Base-by-base conservation (phyloP, 352 stramenopile species). In the Discostella stelligera region DNA sequence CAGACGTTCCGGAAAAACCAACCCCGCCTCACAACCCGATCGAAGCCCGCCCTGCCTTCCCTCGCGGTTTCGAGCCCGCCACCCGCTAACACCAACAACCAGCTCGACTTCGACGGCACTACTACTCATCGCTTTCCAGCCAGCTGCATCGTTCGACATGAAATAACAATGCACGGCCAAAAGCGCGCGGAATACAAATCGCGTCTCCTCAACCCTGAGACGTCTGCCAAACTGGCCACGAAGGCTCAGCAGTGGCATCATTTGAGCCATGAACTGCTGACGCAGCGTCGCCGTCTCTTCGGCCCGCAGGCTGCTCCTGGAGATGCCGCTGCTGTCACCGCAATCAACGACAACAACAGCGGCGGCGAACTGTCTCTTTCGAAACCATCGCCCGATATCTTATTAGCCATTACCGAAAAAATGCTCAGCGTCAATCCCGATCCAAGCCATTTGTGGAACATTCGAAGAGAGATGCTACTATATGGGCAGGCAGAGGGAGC, bases 391-490 rank as follows among this genome's bases (percentile, higher is more conserved):
- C 60, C 67, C 20, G 20, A 66, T 25, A 65, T 77, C 49, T 80
- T 92, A 23, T 80, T 97, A 53, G 82, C 90, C 37, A 80, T 98
- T 37, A 96, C 94, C 18, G 94, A 94, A 84, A 96, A 98, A 79
- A 67, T 98, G 55, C 80, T 98, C 61, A 89, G 94, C 64, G 86
- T 98, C 4, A 98, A 99, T 84, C 96, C 96, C 8, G 97, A 99
- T 87, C 98, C 98, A 76, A 95, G 96, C 72, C 91, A 97, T 80
- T 84, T 99, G 60, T 99, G 97, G 97, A 98, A 97, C 84, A 97
- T 96, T 78, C 94, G 97, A 16, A 93, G 96, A 71, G 94, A 98
- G 83, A 89, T 94, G 48, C 89, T 98, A 46, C 74, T 96, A 11
- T 73, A 71, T 85, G 11, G 76, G 74, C 16, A 85, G n/a, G 62